Evolutionary conservation across 495 filamentous ascomycete species (phyloP), one percentile per base, ranked within the genome.

Genomic region (Tuber magnatum): DNA sequence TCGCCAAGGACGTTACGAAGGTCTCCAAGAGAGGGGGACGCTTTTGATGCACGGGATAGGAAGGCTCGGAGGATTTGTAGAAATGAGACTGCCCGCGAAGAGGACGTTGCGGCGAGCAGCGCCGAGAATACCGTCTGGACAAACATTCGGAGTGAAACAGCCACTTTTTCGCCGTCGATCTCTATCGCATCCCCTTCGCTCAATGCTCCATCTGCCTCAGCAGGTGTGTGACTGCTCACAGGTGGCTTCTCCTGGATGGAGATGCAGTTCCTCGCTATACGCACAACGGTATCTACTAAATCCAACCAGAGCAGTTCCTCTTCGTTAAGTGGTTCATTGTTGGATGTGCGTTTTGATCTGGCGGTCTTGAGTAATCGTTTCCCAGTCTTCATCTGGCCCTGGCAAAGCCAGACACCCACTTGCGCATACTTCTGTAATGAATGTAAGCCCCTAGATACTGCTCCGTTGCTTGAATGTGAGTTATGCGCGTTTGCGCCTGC

Each of bases 361-460:
- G 75, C 70, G 61, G 70, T 69, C 72, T 74, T 82, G 61, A 51
- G 28, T 39, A 81, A 76, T 69, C 85, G 84, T 77, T 87, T 86
- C 24, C 86, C 83, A 1, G 87, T 89, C 80, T 91, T 93, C 71
- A 88, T 94, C 84, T 98, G 94, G 46, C 92, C 91, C 84, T 95
- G 93, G 80, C 95, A 97, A 38, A 99, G 87, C 95, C 95, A 99
- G 35, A 94, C 92, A 42, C 95, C 95, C 35, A 99, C 93, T 71
- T 92, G 89, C 0, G 90, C 88, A 83, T 97, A 97, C 82, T 94
- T 98, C 73, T 94, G 89, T 68, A 99, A 83, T 7, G 91, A 91
- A 51, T 90, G 89, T 28, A 97, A 85, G 3, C 96, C 86, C 69
- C 90, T 88, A 39, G 86, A 84, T n/a, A 87, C 86, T 69, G 90